phyloP scores from a whole-genome alignment of 345 rosid species.

The Gossypium australe region DNA sequence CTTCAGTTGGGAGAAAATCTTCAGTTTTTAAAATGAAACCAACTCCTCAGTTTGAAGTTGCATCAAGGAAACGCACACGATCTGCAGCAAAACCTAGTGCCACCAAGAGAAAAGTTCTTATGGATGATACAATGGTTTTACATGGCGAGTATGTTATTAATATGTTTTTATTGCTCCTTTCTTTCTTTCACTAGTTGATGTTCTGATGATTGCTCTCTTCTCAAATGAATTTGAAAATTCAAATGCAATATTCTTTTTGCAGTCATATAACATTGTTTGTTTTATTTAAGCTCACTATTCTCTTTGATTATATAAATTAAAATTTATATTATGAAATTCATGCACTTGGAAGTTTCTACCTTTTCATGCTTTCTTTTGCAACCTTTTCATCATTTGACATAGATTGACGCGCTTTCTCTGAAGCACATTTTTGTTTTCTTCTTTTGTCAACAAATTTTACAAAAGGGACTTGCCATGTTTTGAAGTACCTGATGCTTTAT shows the following conservation, averaged over 20 bases:
- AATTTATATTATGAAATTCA: background rate
- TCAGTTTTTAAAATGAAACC: constrained; percentile 77
- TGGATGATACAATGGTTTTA: constrained; percentile 93
- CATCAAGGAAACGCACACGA: constrained; percentile 57
- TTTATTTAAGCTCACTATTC: background rate
- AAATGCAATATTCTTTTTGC: background rate
- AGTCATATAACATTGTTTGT: background rate
- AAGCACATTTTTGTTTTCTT: constrained; percentile 4
- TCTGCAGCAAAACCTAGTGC: constrained; percentile 53
- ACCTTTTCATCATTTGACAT: background rate
- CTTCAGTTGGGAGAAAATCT: constrained; percentile 77
- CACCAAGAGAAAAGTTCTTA: constrained; percentile 80
- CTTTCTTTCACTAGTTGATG: background rate
- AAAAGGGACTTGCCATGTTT: background rate
- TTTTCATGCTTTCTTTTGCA: background rate
- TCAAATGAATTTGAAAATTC: background rate
- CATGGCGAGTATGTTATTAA: constrained; percentile 89
- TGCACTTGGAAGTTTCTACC: background rate
- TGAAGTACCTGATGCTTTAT: background rate
- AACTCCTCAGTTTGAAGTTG: constrained; percentile 55
- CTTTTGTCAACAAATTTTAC: constrained; percentile 1
- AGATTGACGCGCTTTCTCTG: background rate
- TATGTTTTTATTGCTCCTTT: background rate
- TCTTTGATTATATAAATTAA: background rate
- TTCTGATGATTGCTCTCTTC: background rate